Evolutionary conservation across 495 filamentous ascomycete species (phyloP).

Genomic region (Podospora comata): DNA sequence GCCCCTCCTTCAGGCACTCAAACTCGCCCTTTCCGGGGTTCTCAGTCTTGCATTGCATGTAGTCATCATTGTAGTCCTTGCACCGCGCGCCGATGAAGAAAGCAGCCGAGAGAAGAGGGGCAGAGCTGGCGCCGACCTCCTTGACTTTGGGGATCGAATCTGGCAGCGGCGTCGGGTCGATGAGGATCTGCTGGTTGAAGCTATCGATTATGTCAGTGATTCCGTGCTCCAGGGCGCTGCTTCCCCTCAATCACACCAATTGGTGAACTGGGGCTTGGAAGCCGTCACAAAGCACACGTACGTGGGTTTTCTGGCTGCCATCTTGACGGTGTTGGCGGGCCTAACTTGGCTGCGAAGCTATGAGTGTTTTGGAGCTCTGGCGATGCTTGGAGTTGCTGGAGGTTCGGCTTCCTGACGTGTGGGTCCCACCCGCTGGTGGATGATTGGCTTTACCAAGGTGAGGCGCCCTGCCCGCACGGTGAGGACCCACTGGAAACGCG

Average conservation of each 20-base stretch:
- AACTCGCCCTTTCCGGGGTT: slow-evolving; percentile 81
- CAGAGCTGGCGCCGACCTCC: slow-evolving; percentile 87
- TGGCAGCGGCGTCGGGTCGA: slow-evolving; percentile 95
- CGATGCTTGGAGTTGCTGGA: slow-evolving; percentile 25
- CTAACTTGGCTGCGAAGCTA: slow-evolving; percentile 26
- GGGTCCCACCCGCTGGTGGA: slow-evolving; percentile 14
- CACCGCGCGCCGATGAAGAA: slow-evolving; percentile 97
- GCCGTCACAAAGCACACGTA: slow-evolving; percentile 32
- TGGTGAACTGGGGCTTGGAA: slow-evolving; percentile 1
- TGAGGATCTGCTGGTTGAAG: slow-evolving; percentile 87
- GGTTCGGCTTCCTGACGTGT: slow-evolving; percentile 29
- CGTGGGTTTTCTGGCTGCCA: slow-evolving; percentile 49
- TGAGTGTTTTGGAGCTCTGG: slow-evolving; percentile 32
- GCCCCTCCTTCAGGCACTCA: slow-evolving; percentile 91
- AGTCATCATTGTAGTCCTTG: slow-evolving; percentile 95
- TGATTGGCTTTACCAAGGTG: slow-evolving; percentile 28
- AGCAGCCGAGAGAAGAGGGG: slow-evolving; percentile 84
- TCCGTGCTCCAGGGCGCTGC: slow-evolving; percentile 21
- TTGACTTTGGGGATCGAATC: slow-evolving; percentile 83
- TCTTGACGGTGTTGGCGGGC: slow-evolving; percentile 39
- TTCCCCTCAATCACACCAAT: slow-evolving; percentile 23
- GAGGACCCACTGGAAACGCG: background rate
- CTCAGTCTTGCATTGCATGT: slow-evolving; percentile 97
- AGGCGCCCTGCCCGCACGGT: slow-evolving; percentile 2
- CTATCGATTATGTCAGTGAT: slow-evolving; percentile 45